phyloP scores from a whole-genome alignment of 176 grass and related monocot species.

The Bonia amplexicaulis region DNA sequence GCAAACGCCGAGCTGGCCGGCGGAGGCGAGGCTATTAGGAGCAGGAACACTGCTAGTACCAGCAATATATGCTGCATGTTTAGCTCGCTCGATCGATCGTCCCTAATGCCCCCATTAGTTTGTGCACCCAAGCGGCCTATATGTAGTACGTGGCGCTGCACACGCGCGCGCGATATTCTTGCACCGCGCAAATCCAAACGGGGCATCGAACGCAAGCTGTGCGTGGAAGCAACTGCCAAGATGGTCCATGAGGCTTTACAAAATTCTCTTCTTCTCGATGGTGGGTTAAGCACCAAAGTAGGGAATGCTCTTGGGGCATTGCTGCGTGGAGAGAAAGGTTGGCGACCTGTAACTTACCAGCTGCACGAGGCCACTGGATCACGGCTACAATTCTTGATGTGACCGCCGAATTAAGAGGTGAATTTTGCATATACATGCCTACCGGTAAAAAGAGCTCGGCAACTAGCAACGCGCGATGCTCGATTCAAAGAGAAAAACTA shows the following conservation, averaged over 20 bases:
- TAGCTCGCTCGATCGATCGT: background rate
- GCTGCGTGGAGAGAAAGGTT: background rate
- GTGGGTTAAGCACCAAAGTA: too few species aligned
- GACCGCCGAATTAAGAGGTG: constrained; percentile 21
- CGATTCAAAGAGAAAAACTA: background rate
- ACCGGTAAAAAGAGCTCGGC: constrained; percentile 24
- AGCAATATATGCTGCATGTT: constrained; percentile 8
- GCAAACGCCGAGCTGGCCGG: background rate
- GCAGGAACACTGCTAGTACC: background rate
- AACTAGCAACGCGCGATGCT: background rate
- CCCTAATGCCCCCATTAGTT: background rate
- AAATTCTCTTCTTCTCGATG: constrained; percentile 36
- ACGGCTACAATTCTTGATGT: constrained; percentile 38
- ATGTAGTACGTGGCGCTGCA: constrained; percentile 7
- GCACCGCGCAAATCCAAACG: constrained; percentile 12
- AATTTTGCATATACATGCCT: background rate
- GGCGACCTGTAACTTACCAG: constrained; percentile 45
- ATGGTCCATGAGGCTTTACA: constrained; percentile 24
- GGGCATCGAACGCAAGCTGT: constrained; percentile 18
- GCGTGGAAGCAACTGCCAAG: constrained; percentile 32
- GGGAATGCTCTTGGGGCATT: background rate
- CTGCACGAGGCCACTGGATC: background rate
- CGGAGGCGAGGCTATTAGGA: background rate
- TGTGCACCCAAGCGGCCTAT: background rate
- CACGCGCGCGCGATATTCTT: constrained; percentile 17